Percentiles rank a stretch among this genome's conserved stretches.
Conservation (phyloP, 495 filamentous ascomycete genomes). For the Aspergillus sclerotiicarbonarius region DNA sequence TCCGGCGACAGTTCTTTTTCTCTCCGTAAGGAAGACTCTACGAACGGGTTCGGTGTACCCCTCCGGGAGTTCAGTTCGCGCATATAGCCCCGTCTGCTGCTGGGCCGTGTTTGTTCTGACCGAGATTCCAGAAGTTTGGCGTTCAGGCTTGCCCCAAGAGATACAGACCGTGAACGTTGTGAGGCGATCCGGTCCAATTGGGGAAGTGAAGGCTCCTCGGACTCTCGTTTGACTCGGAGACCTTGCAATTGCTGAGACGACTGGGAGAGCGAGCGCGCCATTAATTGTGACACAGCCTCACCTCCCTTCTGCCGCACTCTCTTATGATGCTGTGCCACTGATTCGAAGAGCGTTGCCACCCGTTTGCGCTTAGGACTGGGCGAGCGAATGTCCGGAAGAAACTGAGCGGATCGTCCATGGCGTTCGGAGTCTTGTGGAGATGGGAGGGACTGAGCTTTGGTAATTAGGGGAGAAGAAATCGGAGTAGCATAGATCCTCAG, state of each 20-base stretch:
- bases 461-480: constrained; percentile 31
- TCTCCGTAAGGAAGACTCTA: constrained; percentile 22
- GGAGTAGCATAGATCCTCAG: constrained; percentile 44
- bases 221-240: constrained; percentile 40
- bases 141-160: constrained; percentile 35
- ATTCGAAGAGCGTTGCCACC: constrained; percentile 56
- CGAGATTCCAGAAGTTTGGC: constrained; percentile 21
- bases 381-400: constrained; percentile 42
- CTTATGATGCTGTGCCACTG: constrained; percentile 55
- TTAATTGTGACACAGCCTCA: constrained; percentile 54
- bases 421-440: constrained; percentile 26
- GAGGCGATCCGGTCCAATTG: constrained; percentile 32
- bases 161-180: constrained; percentile 38
- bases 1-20: constrained; percentile 18
- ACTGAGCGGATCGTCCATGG: constrained; percentile 32
- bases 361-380: constrained; percentile 55
- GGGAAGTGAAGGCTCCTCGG: constrained; percentile 37
- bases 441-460: constrained; percentile 36
- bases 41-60: constrained; percentile 28
- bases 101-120: constrained; percentile 18
- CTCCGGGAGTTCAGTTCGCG: constrained; percentile 16
- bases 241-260: constrained; percentile 37
- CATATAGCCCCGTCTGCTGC: constrained; percentile 19
- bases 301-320: constrained; percentile 55
- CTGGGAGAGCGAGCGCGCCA: constrained; percentile 41